Base-by-base conservation (phyloP, 768 basidiomycete genomes). In the Rhodocollybia butyracea region DNA sequence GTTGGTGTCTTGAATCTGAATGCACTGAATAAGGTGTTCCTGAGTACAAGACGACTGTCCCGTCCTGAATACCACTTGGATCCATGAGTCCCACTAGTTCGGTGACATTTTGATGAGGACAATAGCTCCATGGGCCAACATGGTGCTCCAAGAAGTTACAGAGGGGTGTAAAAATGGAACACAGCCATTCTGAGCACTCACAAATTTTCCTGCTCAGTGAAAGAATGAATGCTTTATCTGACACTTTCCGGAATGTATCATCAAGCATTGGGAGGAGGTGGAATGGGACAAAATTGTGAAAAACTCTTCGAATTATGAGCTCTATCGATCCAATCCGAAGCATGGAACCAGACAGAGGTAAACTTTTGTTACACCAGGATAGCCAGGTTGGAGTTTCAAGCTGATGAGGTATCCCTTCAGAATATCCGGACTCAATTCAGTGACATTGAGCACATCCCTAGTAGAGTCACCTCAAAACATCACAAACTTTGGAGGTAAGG, bases 261-360 rank as follows among this genome's bases (percentile, higher is more conserved):
- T 56, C 47, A 1, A 43, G 32, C 11, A 61, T 64, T 2, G 64
- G 64, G 4, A 68, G 43, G 2, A 67, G 29, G 45, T 63, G 59
- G 15, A 62, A 57, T 10, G 19, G 31, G 31, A 39, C n/a, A 11
- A n/a, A 22, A n/a, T 31, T 19, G 17, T 22, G 26, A 61, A 46
- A 15, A 65, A 53, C 3, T 42, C 54, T 15, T 8, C 32, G 40
- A 34, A 24, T 52, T 55, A 2, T 30, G 26, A 57, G 11, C 54
- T 30, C 21, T 30, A 10, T 34, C 46, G 15, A 64, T 41, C 65
- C 64, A 70, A 15, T 32, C 56, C 69, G 15, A 68, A 54, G 68
- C 69, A 70, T 5, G 50, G 24, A 1, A 59, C 30, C 32, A 27
- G 26, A 56, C 11, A 11, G n/a, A n/a, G n/a, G n/a, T n/a, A n/a